phyloP scores from a whole-genome alignment of 768 basidiomycete species.

The Pleurotus pulmonarius region DNA sequence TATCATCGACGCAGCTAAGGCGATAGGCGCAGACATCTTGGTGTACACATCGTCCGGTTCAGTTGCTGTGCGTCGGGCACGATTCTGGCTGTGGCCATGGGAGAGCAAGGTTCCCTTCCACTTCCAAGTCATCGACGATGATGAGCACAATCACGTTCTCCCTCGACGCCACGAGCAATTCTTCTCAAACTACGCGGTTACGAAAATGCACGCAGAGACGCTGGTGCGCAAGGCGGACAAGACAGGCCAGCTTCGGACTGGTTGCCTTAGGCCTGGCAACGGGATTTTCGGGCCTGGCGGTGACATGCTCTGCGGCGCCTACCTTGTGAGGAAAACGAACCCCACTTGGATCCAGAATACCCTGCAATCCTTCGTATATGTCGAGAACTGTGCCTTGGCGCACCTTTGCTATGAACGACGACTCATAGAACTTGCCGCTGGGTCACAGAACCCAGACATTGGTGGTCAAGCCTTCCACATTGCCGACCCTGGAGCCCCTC shows the following conservation, averaged over 20 bases:
- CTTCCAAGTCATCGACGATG: conserved; percentile 63
- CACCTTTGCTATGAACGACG: conserved; percentile 74
- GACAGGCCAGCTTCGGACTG: conserved; percentile 50
- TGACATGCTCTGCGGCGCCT: conserved; percentile 63
- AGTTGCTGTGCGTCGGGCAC: conserved; percentile 49
- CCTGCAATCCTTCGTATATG: conserved; percentile 65
- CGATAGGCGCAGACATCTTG: conserved; percentile 51
- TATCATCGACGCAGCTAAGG: conserved; percentile 54
- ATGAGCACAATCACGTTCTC: conserved; percentile 35
- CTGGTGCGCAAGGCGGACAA: conserved; percentile 35
- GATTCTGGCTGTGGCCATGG: conserved; percentile 78
- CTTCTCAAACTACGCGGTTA: conserved; percentile 77
- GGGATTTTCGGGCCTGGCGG: conserved; percentile 75
- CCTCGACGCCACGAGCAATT: conserved; percentile 57
- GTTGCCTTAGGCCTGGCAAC: conserved; percentile 76
- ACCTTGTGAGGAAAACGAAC: conserved; percentile 55
- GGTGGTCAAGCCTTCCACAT: conserved; percentile 70
- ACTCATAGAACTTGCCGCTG: conserved; percentile 46
- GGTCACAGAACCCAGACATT: conserved; percentile 50
- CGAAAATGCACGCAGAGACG: conserved; percentile 58
- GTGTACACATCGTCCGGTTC: conserved; percentile 77
- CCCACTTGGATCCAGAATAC: conserved; percentile 59
- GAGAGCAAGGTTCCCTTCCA: conserved; percentile 52
- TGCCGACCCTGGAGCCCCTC: conserved; percentile 60
- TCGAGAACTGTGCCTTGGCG: conserved; percentile 72